Base-by-base conservation (phyloP, 257 asterid genomes). In the Orobanche coerulescens region DNA sequence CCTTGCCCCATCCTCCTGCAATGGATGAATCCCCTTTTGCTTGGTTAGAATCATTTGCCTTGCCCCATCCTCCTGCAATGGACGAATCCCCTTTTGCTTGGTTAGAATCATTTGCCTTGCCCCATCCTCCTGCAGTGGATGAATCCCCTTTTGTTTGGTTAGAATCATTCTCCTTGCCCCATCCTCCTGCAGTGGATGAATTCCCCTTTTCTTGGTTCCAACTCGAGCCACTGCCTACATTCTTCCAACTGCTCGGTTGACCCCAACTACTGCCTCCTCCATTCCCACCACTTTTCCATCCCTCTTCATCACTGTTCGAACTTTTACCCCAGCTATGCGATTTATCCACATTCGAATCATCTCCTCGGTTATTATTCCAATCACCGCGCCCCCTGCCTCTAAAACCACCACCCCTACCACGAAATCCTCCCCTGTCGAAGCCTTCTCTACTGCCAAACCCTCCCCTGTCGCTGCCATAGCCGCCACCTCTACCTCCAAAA, bases 331-430 rank as follows among this genome's bases (percentile, higher is more conserved):
- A 79, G 82, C 83, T 62, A 14, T 39, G 59, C 66, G 79, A 56
- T 56, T 67, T 76, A 39, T 77, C 87, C 72, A 63, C 84, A 62
- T 72, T 68, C 7, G 81, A 76, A 67, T 78, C 85, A 78, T 72
- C 81, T 28, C 77, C 82, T 62, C 79, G 61, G 75, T 71, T 83
- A 24, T 80, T 83, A 24, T 80, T 86, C 84, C 94, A 80, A 51
- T 85, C 90, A 51, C 87, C 82, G 55, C 84, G 55, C 33, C 89
- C 88, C 62, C 96, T 69, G 64, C 90, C 90, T 67, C 90, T 62
- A 46, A 73, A 65, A 37, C 84, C 82, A 5, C 78, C 80, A 10
- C 72, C 80, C 34, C 80, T 58, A 64, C 84, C 83, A 5, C 71
- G 66, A 66, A 66, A 76, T 0, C 82, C 74, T 7, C 78, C 75